phyloP scores from a whole-genome alignment of 345 rosid genomes.

The Corchorus olitorius region DNA sequence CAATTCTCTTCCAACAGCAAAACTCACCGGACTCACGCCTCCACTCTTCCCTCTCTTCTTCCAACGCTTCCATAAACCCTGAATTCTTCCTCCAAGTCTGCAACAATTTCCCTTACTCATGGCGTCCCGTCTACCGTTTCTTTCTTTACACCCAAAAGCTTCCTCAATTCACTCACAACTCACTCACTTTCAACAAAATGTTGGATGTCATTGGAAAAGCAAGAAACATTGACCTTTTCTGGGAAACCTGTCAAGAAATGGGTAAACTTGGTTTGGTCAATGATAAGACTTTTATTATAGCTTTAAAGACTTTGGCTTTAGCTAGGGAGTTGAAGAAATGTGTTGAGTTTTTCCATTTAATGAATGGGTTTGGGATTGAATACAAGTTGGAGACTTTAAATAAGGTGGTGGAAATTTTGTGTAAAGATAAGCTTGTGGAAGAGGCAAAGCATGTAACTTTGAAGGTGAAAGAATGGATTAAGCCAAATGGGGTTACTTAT shows the following conservation, averaged over 20 bases:
- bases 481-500: constrained; percentile 55
- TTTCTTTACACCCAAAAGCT: constrained; percentile 54
- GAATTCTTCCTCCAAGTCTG: constrained; percentile 91
- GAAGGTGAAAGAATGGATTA: constrained; percentile 58
- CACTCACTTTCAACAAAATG: constrained; percentile 68
- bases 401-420: constrained; percentile 53
- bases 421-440: constrained; percentile 54
- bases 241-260: constrained; percentile 53
- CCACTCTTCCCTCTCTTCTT: constrained; percentile 57
- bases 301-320: constrained; percentile 56
- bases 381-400: constrained; percentile 56
- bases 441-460: constrained; percentile 66
- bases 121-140: constrained; percentile 86
- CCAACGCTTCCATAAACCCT: constrained; percentile 40
- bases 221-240: constrained; percentile 73
- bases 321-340: constrained; percentile 78
- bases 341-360: constrained; percentile 61
- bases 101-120: constrained; percentile 75
- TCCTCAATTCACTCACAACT: constrained; percentile 47
- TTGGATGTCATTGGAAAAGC: constrained; percentile 60
- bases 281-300: constrained; percentile 70
- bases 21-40: constrained; percentile 65
- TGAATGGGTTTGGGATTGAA: constrained; percentile 58
- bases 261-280: constrained; percentile 56
- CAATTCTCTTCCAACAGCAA: constrained; percentile 80